A percentile compares a stretch with the other conserved stretches of the same genome.
Conservation (phyloP, 768 basidiomycete genomes). For the Punctularia strigosozonata region DNA sequence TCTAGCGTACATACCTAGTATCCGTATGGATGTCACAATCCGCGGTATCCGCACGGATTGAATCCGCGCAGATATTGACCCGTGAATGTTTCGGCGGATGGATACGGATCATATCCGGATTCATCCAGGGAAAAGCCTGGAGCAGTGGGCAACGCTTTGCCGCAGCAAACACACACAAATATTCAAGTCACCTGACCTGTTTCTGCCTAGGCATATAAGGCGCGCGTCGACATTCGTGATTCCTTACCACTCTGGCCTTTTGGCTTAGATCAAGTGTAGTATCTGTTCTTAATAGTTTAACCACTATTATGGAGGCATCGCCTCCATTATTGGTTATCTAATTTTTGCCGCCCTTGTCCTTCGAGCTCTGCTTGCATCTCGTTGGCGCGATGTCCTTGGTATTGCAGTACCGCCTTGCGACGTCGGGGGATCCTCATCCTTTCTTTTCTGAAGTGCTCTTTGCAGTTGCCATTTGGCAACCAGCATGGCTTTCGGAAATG, state of each 20-base stretch:
- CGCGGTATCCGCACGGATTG: too few species aligned
- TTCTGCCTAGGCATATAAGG: too few species aligned
- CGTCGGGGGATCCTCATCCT: conserved; percentile 16
- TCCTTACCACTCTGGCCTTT: conserved; percentile 44
- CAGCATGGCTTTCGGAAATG: neutral
- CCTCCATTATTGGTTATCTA: conserved; percentile 22
- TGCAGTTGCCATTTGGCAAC: neutral
- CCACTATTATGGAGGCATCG: conserved; percentile 25
- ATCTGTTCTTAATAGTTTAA: conserved; percentile 56
- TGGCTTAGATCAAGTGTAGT: conserved; percentile 73
- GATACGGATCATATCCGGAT: too few species aligned
- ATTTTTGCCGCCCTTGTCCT: conserved; percentile 20
- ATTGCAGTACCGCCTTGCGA: conserved; percentile 20
- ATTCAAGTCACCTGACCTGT: too few species aligned
- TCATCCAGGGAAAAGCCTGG: too few species aligned
- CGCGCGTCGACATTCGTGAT: too few species aligned
- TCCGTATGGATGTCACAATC: too few species aligned
- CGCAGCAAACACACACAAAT: too few species aligned
- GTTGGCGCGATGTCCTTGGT: conserved; percentile 19
- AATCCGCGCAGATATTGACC: too few species aligned
- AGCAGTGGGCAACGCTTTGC: too few species aligned
- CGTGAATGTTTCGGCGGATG: too few species aligned
- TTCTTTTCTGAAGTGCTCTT: neutral
- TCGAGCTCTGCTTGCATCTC: conserved; percentile 18
- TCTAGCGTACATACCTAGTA: too few species aligned